These are phyloP conservation scores for Torulaspora indica DNA, from an alignment of 805 yeast species.

Conservation along the genomic window DNA sequence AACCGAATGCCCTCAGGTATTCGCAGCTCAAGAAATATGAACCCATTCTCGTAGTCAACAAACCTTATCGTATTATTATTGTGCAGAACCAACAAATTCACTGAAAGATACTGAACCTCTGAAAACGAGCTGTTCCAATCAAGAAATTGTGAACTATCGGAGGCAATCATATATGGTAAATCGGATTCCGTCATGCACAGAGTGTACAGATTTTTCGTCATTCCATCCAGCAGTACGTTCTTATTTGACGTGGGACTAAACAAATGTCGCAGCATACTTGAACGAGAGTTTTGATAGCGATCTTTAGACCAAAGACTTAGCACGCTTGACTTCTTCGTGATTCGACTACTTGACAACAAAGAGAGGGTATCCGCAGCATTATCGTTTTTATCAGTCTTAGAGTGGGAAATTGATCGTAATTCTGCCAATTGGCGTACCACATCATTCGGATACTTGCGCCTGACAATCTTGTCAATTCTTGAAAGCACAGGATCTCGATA, in stretches of 20 bases:
- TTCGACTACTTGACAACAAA: constrained; percentile 9
- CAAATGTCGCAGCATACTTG: constrained; percentile 13
- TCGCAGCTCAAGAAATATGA: constrained; percentile 21
- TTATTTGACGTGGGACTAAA: constrained; percentile 15
- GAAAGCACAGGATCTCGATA: constrained; percentile 13
- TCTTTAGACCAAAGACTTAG: constrained; percentile 21
- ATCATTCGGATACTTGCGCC: constrained; percentile 24
- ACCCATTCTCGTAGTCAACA: constrained; percentile 30
- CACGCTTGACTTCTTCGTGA: constrained; percentile 21
- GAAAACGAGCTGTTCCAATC: constrained; percentile 20
- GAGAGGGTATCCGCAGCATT: constrained; percentile 10
- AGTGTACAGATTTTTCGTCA: constrained; percentile 17
- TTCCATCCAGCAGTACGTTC: constrained; percentile 23
- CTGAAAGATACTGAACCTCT: constrained; percentile 19
- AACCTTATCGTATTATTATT: constrained; percentile 19
- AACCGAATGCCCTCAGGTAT: constrained; percentile 26
- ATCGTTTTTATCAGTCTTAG: constrained; percentile 2
- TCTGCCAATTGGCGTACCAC: constrained; percentile 19
- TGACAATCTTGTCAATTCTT: constrained; percentile 22
- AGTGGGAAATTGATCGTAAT: constrained; percentile 9
- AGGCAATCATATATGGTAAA: constrained; percentile 15
- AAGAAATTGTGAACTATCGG: constrained; percentile 19
- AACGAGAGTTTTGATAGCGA: background rate
- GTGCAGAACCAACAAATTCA: constrained; percentile 21
- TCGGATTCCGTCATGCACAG: constrained; percentile 9